Base-by-base conservation (phyloP, 2,329 filamentous ascomycete species). In the Penicillium sp. region DNA sequence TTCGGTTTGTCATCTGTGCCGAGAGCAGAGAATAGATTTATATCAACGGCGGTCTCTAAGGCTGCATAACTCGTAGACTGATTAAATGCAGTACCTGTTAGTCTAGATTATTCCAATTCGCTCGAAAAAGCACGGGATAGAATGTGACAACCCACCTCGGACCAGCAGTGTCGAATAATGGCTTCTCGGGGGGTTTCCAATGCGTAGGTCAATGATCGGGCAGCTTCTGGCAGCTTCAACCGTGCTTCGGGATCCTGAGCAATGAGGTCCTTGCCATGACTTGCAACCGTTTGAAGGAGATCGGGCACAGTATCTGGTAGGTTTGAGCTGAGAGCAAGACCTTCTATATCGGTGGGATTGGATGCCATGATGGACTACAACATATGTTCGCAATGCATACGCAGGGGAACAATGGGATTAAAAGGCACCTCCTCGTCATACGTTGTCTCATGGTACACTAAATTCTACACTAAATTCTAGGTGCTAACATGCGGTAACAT, bases 101-200 rank as follows among this genome's bases (percentile, higher is more conserved):
- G 47, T 32, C 15, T 3, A 7, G 13, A 23, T n/a, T 6, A 10
- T 50, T 3, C 15, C 15, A 9, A 16, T 1, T 12, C 8, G 12
- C 21, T 31, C 21, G 1, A 5, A 6, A 8, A 12, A 31, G 7
- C 16, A 23, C 3, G 5, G 4, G 3, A 40, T 15, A 6, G 5
- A 9, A 38, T 8, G 9, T 29, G 6, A 8, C 15, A 29, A 50
- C 38, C 12, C 9, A 50, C 47, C 37, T 80, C 70, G 0, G 75
- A 76, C 76, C 78, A 80, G 57, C 65, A 70, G 42, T 80, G 76
- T 52, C 75, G 70, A 50, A 80, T 70, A 70, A 80, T 79, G 0
- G 77, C 76, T 64, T 81, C 79, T 7, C 77, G 69, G 0, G 79
- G 79, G 0, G 76, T 79, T 59, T 81, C 77, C 13, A 72, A 64